These are phyloP conservation scores for Clavariopsis aquatica DNA, from an alignment of 495 filamentous ascomycete species.

Conservation along the genomic window DNA sequence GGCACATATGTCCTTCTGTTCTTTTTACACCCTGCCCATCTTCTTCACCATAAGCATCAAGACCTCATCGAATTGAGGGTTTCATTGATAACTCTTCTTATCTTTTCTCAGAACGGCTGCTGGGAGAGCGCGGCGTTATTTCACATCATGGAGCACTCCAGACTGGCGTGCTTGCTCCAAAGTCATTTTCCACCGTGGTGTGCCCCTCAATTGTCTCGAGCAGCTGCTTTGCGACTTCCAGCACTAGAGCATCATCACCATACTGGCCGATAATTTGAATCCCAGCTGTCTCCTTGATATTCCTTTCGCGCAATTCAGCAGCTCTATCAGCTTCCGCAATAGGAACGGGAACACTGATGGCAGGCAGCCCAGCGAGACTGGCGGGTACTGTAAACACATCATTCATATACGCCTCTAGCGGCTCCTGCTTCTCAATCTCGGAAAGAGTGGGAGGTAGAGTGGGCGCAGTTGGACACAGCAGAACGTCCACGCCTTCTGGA, in stretches of 20 bases:
- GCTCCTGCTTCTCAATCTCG: slow-evolving; percentile 44
- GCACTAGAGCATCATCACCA: slow-evolving; percentile 73
- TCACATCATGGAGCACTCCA: too few species aligned
- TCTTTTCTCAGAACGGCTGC: too few species aligned
- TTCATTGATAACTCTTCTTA: too few species aligned
- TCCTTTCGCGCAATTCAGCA: slow-evolving; percentile 32
- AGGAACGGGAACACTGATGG: slow-evolving; percentile 75
- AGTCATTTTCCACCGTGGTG: too few species aligned
- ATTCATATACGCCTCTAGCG: slow-evolving; percentile 73
- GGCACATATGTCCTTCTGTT: too few species aligned
- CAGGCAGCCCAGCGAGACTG: slow-evolving; percentile 87
- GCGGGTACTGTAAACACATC: slow-evolving; percentile 97
- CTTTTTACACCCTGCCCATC: too few species aligned
- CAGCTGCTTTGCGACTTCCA: slow-evolving; percentile 57
- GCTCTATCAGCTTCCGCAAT: slow-evolving; percentile 29
- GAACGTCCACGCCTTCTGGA: slow-evolving; percentile 69
- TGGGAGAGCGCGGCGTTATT: too few species aligned
- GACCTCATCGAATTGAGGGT: too few species aligned
- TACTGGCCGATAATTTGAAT: slow-evolving; percentile 92
- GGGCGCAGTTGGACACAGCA: slow-evolving; percentile 86
- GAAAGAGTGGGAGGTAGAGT: slow-evolving; percentile 69
- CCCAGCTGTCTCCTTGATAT: slow-evolving; percentile 53
- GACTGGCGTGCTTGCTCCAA: too few species aligned
- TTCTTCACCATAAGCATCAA: too few species aligned
- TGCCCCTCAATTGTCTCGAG: background rate